Base-by-base conservation (phyloP, 352 stramenopile genomes). In the Stramenopiles sp. region DNA sequence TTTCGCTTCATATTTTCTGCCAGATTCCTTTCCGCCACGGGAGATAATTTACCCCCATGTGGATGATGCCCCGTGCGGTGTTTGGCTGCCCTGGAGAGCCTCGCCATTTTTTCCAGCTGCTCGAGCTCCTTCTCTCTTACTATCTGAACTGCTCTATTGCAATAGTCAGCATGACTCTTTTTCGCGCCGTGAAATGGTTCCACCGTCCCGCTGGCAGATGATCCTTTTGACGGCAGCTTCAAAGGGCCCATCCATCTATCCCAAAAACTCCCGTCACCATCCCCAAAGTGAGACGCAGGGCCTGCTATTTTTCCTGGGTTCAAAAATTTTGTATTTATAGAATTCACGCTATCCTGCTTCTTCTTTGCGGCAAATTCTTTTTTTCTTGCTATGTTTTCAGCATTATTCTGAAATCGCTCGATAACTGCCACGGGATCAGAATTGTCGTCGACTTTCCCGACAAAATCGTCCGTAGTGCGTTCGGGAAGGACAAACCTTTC, bases 61-160 rank as follows among this genome's bases (percentile, higher is more conserved):
- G n/a, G n/a, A n/a, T n/a, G n/a, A n/a, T n/a, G n/a, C n/a, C n/a
- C n/a, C n/a, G n/a, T n/a, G n/a, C n/a, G n/a, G n/a, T n/a, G n/a
- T n/a, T n/a, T n/a, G n/a, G n/a, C n/a, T n/a, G n/a, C n/a, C n/a
- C n/a, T n/a, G n/a, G n/a, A n/a, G n/a, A n/a, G n/a, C n/a, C n/a
- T 63, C 25, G 43, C 43, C 43, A 63, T 63, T 63, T 63, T 63
- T 63, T n/a, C n/a, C n/a, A n/a, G n/a, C n/a, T n/a, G n/a, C n/a
- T n/a, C n/a, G n/a, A 63, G 12, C 25, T 63, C 43, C 43, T 63
- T 63, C 12, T 63, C 43, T 63, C 12, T 63, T 63, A 18, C 43
- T 25, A 63, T 63, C 25, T 25, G 43, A 18, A 18, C 25, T 18
- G 25, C 12, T 25, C 12, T 25, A 63, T 12, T 25, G 25, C 12